Evolutionary conservation across 306 rosid genomes (phyloP), one percentile per base, ranked within the genome.

Genomic region (Vicia sativa): DNA sequence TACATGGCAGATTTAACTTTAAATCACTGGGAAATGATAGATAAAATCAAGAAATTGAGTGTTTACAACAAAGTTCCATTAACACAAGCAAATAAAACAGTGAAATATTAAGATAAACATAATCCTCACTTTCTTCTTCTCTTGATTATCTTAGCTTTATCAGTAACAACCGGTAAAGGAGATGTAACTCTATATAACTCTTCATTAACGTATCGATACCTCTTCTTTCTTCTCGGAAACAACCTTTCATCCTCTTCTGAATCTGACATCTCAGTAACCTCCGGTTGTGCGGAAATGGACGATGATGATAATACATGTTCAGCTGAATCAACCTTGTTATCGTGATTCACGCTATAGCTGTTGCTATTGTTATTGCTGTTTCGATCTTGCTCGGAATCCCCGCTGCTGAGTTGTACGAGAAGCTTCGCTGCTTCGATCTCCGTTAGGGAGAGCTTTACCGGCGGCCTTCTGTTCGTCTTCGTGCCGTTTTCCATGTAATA

Each of bases 371-470:
- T 74, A 13, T 65, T 71, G 6, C 68, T 73, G 9, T 63, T 42
- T 23, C 7, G 64, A 64, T 64, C 34, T 38, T 71, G 52, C 13
- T 48, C 65, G 43, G 77, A 65, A 52, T 67, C 80, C 13, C 80
- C 75, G 57, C 78, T 79, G 71, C 91, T 83, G 12, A 86, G 84
- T 53, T 86, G 86, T 5, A 86, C 55, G 42, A 86, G 86, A 25
- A 70, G 84, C 60, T 79, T 58, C 0, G 91, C 91, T 4, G 79
- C 86, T 72, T 83, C 69, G 72, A 83, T 80, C 80, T 78, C 83
- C 41, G 73, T 71, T 58, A 62, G 57, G 19, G 85, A 78, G 57
- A 77, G 62, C 4, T 43, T 12, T 3, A 43, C 6, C 8, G 66
- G 46, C 29, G 69, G 21, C 14, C 18, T 67, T n/a, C 46, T 28